Evolutionary conservation across 805 yeast species (phyloP).

Genomic region (Candida qinlingensis): DNA sequence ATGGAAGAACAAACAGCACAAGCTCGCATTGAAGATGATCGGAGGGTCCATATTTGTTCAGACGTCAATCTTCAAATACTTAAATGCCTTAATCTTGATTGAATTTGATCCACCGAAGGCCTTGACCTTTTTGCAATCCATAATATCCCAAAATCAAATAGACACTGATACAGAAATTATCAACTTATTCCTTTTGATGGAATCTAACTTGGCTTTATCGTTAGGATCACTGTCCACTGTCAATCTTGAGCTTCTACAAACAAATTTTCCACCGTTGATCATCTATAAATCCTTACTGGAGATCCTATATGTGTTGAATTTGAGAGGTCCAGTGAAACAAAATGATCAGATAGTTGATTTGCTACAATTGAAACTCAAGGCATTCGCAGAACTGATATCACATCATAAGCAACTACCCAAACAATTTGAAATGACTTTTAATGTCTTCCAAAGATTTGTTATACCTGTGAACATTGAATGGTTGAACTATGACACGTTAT

Average conservation of each 20-base stretch:
- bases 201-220: not conserved
- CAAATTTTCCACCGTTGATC: not conserved
- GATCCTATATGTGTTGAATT: slow-evolving; percentile 1
- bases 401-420: not conserved
- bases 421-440: not conserved
- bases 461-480: slow-evolving; percentile 3
- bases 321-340: not conserved
- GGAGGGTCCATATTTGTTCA: slow-evolving; percentile 1
- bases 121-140: slow-evolving; percentile 2
- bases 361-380: slow-evolving; percentile 1
- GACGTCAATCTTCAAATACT: slow-evolving; percentile 4
- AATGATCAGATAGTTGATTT: not conserved
- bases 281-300: slow-evolving; percentile 1
- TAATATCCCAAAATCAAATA: not conserved
- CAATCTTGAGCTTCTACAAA: not conserved
- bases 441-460: not conserved
- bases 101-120: slow-evolving; percentile 6
- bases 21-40: slow-evolving; percentile 6
- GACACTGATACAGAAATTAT: slow-evolving; percentile 3
- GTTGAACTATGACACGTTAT: slow-evolving; percentile 7
- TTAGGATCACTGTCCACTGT: slow-evolving; percentile 2
- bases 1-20: slow-evolving; percentile 1
- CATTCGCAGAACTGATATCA: slow-evolving; percentile 5
- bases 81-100: slow-evolving; percentile 1
- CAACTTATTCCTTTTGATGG: slow-evolving; percentile 7